phyloP scores from a whole-genome alignment of 2,329 filamentous ascomycete species.

The Cyphellophora attinorum region DNA sequence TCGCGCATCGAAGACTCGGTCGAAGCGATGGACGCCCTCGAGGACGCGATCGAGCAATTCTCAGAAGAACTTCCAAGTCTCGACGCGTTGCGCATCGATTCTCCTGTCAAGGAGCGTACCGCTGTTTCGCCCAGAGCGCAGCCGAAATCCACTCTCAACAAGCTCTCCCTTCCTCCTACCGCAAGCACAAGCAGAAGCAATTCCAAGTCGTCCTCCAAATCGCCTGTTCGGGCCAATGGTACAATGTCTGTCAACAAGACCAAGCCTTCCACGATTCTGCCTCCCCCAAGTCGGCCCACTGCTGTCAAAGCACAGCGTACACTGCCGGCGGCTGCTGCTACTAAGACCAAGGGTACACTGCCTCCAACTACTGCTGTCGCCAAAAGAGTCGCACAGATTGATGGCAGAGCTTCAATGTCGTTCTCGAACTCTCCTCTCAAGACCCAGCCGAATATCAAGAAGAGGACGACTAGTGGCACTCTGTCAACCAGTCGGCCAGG shows the following conservation, averaged over 20 bases:
- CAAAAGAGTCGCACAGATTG: slow-evolving; percentile 1
- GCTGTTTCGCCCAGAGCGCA: no score
- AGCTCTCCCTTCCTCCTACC: background rate
- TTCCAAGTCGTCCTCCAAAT: background rate
- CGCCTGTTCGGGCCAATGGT: background rate
- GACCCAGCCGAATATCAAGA: slow-evolving; percentile 24
- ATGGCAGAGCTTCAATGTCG: slow-evolving; percentile 8
- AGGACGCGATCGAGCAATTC: slow-evolving; percentile 42
- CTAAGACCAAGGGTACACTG: slow-evolving; percentile 5
- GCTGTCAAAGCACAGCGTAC: background rate
- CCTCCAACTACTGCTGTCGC: background rate
- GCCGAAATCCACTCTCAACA: slow-evolving; percentile 8
- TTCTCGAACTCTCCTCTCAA: slow-evolving; percentile 18
- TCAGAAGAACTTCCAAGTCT: slow-evolving; percentile 26
- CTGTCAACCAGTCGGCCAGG: slow-evolving; percentile 35
- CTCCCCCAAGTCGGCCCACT: background rate
- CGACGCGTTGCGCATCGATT: slow-evolving; percentile 12
- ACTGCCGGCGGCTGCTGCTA: slow-evolving; percentile 1
- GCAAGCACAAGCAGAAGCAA: background rate
- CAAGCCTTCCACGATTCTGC: background rate
- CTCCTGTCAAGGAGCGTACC: slow-evolving; percentile 10
- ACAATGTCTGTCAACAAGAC: background rate
- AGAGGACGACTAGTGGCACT: slow-evolving; percentile 26
- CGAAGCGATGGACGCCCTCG: slow-evolving; percentile 40
- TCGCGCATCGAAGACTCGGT: slow-evolving; percentile 35